Evolutionary conservation across 2,329 filamentous ascomycete genomes (phyloP), one percentile per base, ranked within the genome.

Genomic region (Monilinia aucupariae): DNA sequence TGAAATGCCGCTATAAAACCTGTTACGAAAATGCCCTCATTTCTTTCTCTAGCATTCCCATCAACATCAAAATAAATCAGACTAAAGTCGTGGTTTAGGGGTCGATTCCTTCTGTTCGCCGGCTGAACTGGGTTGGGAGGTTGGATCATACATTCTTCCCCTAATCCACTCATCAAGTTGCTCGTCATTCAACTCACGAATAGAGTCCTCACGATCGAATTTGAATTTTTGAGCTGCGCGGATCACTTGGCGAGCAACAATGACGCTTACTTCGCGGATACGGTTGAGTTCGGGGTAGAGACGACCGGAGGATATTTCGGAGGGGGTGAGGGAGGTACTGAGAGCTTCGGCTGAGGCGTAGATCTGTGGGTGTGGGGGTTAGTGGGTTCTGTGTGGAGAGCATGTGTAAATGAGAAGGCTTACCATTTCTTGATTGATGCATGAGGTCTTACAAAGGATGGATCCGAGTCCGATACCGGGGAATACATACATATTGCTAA

Each of bases 401-500:
- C 0, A 12, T 32, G 27, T 25, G 34, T 15, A 55, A 27, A 52
- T 45, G 30, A 25, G 37, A 41, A n/a, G 20, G 50, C 37, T 32
- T 66, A 71, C 69, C 70, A 73, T 73, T 62, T 71, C 68, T 66
- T 71, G 67, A 34, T 58, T 69, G 30, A 96, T 78, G 2, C 85
- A 80, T 17, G 78, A 79, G 4, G 88, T 81, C 39, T 90, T 85
- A 53, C 81, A 86, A 1, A 96, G 82, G 2, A 96, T 83, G 4
- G 84, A 83, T 13, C 90, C 91, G 1, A 96, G 85, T 0, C 91
- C 91, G 64, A 96, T 92, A 1, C 91, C 91, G 0, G 91, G 91
- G 74, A 96, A 96, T 13, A 88, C 87, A 50, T 90, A 89, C 8
- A 88, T 90, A 76, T 96, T 96, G 78, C 96, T 96, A 77, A 89